A percentile compares a stretch with the other conserved stretches of the same genome.
phyloP scores from a whole-genome alignment of 2,329 filamentous ascomycete genomes.

The Teratosphaeria viscida region DNA sequence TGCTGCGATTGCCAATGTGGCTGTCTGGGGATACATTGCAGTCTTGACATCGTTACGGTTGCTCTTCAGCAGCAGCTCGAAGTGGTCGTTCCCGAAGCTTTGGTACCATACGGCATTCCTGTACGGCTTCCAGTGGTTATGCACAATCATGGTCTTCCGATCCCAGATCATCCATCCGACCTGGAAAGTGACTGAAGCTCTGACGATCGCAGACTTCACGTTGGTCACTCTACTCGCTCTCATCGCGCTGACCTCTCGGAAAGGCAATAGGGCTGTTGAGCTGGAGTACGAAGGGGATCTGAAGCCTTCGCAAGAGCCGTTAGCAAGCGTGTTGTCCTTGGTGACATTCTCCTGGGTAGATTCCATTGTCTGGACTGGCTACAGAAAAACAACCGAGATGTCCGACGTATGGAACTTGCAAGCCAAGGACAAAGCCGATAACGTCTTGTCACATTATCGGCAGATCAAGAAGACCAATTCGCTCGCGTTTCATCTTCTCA shows the following conservation, averaged over 20 bases:
- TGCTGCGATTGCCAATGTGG: slow-evolving; percentile 55
- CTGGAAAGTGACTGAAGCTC: slow-evolving; percentile 49
- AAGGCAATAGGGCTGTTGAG: slow-evolving; percentile 81
- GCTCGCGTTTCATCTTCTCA: slow-evolving; percentile 68
- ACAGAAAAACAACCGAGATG: slow-evolving; percentile 72
- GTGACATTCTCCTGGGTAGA: slow-evolving; percentile 89
- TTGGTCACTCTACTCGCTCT: slow-evolving; percentile 63
- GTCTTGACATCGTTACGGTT: slow-evolving; percentile 63
- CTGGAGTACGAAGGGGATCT: slow-evolving; percentile 84
- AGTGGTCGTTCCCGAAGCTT: slow-evolving; percentile 58
- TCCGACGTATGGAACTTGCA: slow-evolving; percentile 84
- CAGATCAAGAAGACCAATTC: slow-evolving; percentile 72
- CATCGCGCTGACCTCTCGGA: slow-evolving; percentile 71
- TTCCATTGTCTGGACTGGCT: slow-evolving; percentile 77
- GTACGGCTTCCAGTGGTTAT: slow-evolving; percentile 74
- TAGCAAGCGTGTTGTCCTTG: slow-evolving; percentile 79
- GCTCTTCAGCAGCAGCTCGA: slow-evolving; percentile 47
- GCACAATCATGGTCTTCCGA: slow-evolving; percentile 67
- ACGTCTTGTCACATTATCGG: slow-evolving; percentile 71
- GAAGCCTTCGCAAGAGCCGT: slow-evolving; percentile 74
- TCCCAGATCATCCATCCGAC: slow-evolving; percentile 71
- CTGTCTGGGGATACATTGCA: slow-evolving; percentile 73
- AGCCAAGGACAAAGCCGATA: slow-evolving; percentile 75
- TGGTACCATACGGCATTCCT: slow-evolving; percentile 90
- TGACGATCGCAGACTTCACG: slow-evolving; percentile 64